Base-by-base conservation (phyloP, 2,329 filamentous ascomycete genomes). In the Daldinia eschscholtzii region DNA sequence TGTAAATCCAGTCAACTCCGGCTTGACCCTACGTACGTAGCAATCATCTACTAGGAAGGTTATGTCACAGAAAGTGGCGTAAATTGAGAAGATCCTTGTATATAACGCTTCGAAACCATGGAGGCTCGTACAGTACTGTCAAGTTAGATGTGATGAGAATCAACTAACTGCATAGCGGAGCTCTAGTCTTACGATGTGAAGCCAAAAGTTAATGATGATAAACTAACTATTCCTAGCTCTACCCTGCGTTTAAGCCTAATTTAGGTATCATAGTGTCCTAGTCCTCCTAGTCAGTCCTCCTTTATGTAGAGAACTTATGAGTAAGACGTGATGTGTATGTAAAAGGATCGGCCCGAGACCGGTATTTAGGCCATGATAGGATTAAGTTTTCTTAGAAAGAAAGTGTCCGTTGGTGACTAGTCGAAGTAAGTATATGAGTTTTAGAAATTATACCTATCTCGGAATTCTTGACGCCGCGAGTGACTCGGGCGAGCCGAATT, bases 331-430 rank as follows among this genome's bases (percentile, higher is more conserved):
- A 20, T 52, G 52, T 57, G 58, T 60, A 15, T 28, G 53, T 13
- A 61, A 46, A 64, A 71, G 70, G 67, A 42, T 69, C 67, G 67
- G 70, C 44, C 64, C 70, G 67, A 67, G 46, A 42, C 50, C 48
- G 44, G 61, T 61, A 63, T 26, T 23, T 18, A 61, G 18, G 60
- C 28, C 35, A 41, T 56, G 37, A 39, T 35, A 13, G 28, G 30
- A 26, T 37, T 12, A 28, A 4, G 55, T 37, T 52, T 55, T 57
- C 61, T 58, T 50, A 65, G 58, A 59, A 57, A 46, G 46, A 53
- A 12, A 59, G 26, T 58, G 18, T n/a, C 23, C 61, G 64, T 71
- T 71, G 67, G 67, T 65, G 30, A 61, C 50, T 57, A 52, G 20
- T 23, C 20, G 2, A 48, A 42, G 57, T 57, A 28, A 55, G 57